Base-by-base conservation (phyloP, 352 stramenopile genomes). In the Phytophthora boehmeriae region DNA sequence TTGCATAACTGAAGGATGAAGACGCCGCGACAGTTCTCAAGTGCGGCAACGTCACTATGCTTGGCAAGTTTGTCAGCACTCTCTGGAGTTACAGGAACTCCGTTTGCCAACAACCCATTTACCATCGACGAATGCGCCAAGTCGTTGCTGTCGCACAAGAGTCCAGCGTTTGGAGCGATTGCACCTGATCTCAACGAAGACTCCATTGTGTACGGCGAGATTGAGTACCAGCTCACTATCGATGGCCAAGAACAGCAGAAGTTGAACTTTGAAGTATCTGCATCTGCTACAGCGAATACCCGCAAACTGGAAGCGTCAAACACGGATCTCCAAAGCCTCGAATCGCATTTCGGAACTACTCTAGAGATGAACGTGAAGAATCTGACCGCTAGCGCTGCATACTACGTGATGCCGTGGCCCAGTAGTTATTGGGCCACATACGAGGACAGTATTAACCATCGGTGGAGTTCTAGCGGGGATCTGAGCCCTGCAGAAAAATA, bases 381-480 rank as follows among this genome's bases (percentile, higher is more conserved):
- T 23, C 48, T 77, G 8, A 47, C 51, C 19, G 38, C 50, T 0
- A 55, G 43, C 45, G 68, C 50, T 2, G 59, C 53, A 13, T 77
- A 61, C 35, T 51, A 64, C 35, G 45, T 65, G 17, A 76, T 68
- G 49, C 76, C 73, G 22, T 86, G 76, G 76, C 76, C 76, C 6
- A 75, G 73, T 30, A 86, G 76, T 55, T 90, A 90, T 65, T 90
- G 76, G 76, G 74, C 80, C 2, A 64, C 68, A 28, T 90, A 83
- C 63, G 45, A 71, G 10, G 80, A 90, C 5, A 16, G 22, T 43
- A 63, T 30, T 16, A 44, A 44, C 38, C n/a, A 44, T 17, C 8
- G 27, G 1, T 44, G 41, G 41, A 44, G 30, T 20, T 23, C 14
- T 17, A 59, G 23, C 19, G 20, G 14, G 2, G 45, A 42, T 1